These are phyloP conservation scores for Naganishia friedmannii DNA, from an alignment of 768 basidiomycete species.

Conservation along the genomic window DNA sequence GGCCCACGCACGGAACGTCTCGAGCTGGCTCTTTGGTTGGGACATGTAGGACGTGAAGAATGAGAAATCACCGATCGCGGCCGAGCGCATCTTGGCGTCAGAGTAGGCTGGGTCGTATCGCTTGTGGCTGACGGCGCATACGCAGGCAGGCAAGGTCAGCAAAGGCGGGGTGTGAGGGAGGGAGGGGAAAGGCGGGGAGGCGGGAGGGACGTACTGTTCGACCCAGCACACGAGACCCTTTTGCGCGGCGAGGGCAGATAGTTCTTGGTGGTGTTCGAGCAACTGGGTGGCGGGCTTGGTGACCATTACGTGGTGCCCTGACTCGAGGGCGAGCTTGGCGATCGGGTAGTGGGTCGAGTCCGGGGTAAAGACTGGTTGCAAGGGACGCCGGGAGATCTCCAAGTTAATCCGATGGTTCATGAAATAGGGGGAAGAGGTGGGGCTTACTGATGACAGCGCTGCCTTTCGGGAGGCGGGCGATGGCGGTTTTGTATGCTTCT, in stretches of 20 bases:
- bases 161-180: no score
- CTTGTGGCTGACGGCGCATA: constrained; percentile 52
- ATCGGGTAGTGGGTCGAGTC: constrained; percentile 88
- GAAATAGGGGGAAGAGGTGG: no score
- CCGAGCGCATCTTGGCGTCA: constrained; percentile 77
- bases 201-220: constrained; percentile 67
- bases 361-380: constrained; percentile 68
- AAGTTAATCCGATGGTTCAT: no score
- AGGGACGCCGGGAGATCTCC: neutral
- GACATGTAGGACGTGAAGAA: constrained; percentile 98
- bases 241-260: constrained; percentile 72
- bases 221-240: constrained; percentile 84
- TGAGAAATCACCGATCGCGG: constrained; percentile 80
- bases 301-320: constrained; percentile 79
- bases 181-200: no score
- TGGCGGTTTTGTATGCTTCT: constrained; percentile 74
- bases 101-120: constrained; percentile 79
- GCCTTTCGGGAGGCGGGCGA: constrained; percentile 71
- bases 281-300: constrained; percentile 90
- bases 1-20: constrained; percentile 93
- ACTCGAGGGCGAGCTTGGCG: constrained; percentile 79
- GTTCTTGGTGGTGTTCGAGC: constrained; percentile 73
- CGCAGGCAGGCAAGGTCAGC: no score
- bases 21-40: constrained; percentile 89
- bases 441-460: constrained; percentile 71